Base-by-base conservation (phyloP, 306 rosid species). In the Vicia sativa region DNA sequence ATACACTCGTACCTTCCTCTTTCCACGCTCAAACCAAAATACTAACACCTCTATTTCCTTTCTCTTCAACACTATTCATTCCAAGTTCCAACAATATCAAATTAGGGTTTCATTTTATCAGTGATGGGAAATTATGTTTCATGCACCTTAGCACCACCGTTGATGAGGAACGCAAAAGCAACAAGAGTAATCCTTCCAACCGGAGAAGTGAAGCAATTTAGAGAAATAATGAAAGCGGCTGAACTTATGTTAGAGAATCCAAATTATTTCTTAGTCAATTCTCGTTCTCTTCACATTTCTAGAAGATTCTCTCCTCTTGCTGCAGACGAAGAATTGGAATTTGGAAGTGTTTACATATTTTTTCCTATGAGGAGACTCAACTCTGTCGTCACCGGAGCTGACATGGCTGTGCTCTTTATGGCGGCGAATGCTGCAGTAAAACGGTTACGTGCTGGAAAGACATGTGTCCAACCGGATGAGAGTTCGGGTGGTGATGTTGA, bases 241-340 rank as follows among this genome's bases (percentile, higher is more conserved):
- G 99, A 93, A 77, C 89, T 93, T 65, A 93, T 93, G 98, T 74
- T 93, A 1, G 97, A 90, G 42, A 66, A 78, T 11, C 97, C 97
- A 0, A 73, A 50, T 15, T 60, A 52, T 31, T 93, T 93, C 74
- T 23, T 88, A 0, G 68, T 83, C 11, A 80, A 83, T 61, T 87
- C 97, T 0, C 71, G 43, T 1, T 86, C 96, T 16, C 88, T 93
- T 0, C 91, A 86, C 65, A 77, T 93, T 6, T 89, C 91, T 11
- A 52, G 83, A 34, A 57, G 99, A 8, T 93, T 93, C 83, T 76
- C 84, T 45, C 85, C 95, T 11, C 91, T 93, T 34, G 21, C 18
- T 3, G 99, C 99, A 8, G 99, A 93, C 13, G 90, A 90, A 38
- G 99, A 88, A 3, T 28, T 90, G 48, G 95, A 93, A 26, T 81